Base-by-base conservation (phyloP, 345 rosid species). In the Linum usitatissimum region DNA sequence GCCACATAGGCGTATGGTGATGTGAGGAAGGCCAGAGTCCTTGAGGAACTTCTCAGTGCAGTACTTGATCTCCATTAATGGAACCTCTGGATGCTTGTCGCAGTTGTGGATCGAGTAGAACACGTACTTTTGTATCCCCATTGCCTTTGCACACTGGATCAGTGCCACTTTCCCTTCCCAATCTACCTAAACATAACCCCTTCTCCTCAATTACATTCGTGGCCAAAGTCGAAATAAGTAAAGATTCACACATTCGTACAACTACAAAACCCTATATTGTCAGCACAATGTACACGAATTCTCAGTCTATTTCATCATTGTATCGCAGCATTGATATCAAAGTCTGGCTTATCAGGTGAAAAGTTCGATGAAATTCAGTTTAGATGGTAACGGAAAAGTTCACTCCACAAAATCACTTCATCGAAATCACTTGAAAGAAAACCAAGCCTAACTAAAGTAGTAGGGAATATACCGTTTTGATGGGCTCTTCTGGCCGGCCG, bases 101-200 rank as follows among this genome's bases (percentile, higher is more conserved):
- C 99, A 93, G 61, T 93, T 93, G 71, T 93, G 99, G 68, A 92
- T 89, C 30, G 99, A 93, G 68, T 78, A 93, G 68, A 93, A 89
- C 19, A 93, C 75, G 18, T 77, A 87, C 66, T 93, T 89, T 83
- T 89, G 99, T 73, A 93, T 87, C 70, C 90, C 97, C 97, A 93
- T 93, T 65, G 95, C 95, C 75, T 92, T 89, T 71, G 97, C 98
- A 71, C 91, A 89, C 73, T 92, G 98, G 78, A 92, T 84, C 23
- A 89, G 83, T 63, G 91, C 99, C 74, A 93, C 97, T 83, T 89
- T 93, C 60, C 99, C 97, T 87, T 87, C 96, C 99, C 99, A 93
- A 66, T 93, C 99, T 87, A 92, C 99, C 97, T 87, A 87, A 81
- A 89, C 69, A 77, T 72, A 10, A 77, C 81, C 62, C 68, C 66